Base-by-base conservation (phyloP, 2,329 filamentous ascomycete genomes). In the Pseudogymnoascus pannorum region DNA sequence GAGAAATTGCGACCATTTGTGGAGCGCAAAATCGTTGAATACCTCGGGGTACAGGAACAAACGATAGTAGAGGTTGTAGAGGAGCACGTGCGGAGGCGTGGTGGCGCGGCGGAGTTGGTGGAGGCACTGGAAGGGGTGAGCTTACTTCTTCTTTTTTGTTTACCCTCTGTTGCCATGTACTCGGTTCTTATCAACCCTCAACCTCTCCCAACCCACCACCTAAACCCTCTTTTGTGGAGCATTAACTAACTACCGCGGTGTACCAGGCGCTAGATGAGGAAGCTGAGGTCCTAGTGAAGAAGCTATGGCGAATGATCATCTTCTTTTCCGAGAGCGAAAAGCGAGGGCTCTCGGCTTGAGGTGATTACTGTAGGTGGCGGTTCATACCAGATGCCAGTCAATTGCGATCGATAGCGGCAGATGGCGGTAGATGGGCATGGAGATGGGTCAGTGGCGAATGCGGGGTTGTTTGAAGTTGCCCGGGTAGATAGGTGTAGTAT, bases 11-110 rank as follows among this genome's bases (percentile, higher is more conserved):
- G 89, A 70, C 92, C 93, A 29, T 99, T 97, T 76, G 91, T 97
- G 61, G 92, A 96, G 79, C 96, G 96, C 83, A 99, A 97, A 81
- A 91, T 97, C 68, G 88, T 99, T 64, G 94, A 99, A 75, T 95
- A 94, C 69, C 82, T 99, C 57, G 95, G 95, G 63, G 89, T 99
- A 62, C 92, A 97, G 75, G 94, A 99, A 74, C 91, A 97, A 76
- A 87, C 97, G 77, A 79, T 99, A 57, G 92, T 99, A 31, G 92
- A 96, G 71, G 87, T 94, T 44, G 91, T 97, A 38, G 88, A 97
- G 71, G 88, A 92, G 69, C 91, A 96, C 74, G 78, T 99, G 65
- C 84, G 87, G 66, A 87, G 86, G 68, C 86, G 87, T 68, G 87
- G 86, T 24, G 82, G 81, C 65, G 90, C 94, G n/a, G 82, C 86